Conservation (phyloP, 768 basidiomycete genomes). For the Agrocybe pediades region DNA sequence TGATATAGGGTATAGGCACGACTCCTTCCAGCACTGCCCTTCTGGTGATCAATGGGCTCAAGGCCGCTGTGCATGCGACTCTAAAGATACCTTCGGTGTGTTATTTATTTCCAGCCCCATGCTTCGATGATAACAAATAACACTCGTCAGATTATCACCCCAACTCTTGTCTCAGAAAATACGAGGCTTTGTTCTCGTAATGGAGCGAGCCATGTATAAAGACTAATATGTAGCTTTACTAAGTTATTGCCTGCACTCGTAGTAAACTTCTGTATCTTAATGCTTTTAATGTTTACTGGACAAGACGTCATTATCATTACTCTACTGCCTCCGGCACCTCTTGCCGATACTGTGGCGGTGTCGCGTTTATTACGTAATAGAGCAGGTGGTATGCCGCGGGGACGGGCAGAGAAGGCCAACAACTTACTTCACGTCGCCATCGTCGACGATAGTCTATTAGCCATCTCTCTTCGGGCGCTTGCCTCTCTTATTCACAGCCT, state of each 20-base stretch:
- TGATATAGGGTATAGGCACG: constrained; percentile 85
- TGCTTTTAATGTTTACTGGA: too few relatives aligned
- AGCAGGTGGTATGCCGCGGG: neutral
- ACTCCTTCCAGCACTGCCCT: constrained; percentile 79
- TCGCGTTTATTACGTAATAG: neutral
- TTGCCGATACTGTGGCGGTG: neutral
- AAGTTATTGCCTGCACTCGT: too few relatives aligned
- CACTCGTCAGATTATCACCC: constrained; percentile 35
- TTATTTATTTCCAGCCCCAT: constrained; percentile 2
- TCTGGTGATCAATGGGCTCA: constrained; percentile 53
- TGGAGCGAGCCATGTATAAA: neutral
- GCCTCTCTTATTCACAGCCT: neutral
- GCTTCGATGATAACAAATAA: neutral
- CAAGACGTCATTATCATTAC: too few relatives aligned
- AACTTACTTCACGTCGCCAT: neutral
- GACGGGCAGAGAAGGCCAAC: neutral
- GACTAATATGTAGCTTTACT: neutral
- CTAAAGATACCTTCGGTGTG: constrained; percentile 69
- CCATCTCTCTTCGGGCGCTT: neutral
- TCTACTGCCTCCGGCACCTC: too few relatives aligned
- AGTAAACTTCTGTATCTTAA: neutral
- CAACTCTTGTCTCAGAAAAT: constrained; percentile 42
- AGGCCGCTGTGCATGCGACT: constrained; percentile 74
- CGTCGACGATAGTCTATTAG: neutral
- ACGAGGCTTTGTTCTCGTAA: constrained; percentile 35